Percentiles rank a stretch among this genome's conserved stretches.
phyloP scores from a whole-genome alignment of 495 filamentous ascomycete genomes.

The Diplogelasinospora grovesii region DNA sequence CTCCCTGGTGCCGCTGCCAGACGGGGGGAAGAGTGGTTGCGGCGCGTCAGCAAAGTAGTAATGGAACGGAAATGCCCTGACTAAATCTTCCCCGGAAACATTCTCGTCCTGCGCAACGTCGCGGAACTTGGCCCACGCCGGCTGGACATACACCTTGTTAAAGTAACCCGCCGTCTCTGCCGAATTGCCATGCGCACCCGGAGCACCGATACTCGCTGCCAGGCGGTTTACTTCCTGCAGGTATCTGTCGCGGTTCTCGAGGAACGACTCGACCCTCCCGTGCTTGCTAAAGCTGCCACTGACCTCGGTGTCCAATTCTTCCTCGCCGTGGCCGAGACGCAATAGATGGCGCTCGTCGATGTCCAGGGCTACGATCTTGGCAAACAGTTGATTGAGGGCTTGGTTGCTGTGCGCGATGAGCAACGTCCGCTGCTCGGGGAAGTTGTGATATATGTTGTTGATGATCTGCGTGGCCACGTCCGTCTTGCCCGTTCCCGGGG shows the following conservation, averaged over 20 bases:
- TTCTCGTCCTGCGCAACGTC: conserved; percentile 47
- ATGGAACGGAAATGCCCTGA: conserved; percentile 83
- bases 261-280: conserved; percentile 90
- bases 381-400: conserved; percentile 96
- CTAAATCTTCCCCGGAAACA: conserved; percentile 51
- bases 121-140: conserved; percentile 82
- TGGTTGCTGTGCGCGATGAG: conserved; percentile 97
- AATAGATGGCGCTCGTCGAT: conserved; percentile 95
- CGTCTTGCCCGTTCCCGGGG: conserved; percentile 95
- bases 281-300: conserved; percentile 89
- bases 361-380: conserved; percentile 89
- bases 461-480: conserved; percentile 98
- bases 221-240: conserved; percentile 82
- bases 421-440: conserved; percentile 83
- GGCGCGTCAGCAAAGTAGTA: conserved; percentile 83
- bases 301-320: conserved; percentile 83
- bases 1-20: conserved; percentile 57
- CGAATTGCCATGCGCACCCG: conserved; percentile 86
- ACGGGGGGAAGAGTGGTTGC: conserved; percentile 70
- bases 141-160: conserved; percentile 81
- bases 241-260: conserved; percentile 76
- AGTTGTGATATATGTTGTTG: conserved; percentile 98
- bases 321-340: conserved; percentile 88
- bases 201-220: conserved; percentile 73
- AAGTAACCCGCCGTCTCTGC: conserved; percentile 98